A percentile compares a stretch with the other conserved stretches of the same genome.
Conservation (phyloP, 192 early-diverging fungal species). For the Cetraspora pellucida region DNA sequence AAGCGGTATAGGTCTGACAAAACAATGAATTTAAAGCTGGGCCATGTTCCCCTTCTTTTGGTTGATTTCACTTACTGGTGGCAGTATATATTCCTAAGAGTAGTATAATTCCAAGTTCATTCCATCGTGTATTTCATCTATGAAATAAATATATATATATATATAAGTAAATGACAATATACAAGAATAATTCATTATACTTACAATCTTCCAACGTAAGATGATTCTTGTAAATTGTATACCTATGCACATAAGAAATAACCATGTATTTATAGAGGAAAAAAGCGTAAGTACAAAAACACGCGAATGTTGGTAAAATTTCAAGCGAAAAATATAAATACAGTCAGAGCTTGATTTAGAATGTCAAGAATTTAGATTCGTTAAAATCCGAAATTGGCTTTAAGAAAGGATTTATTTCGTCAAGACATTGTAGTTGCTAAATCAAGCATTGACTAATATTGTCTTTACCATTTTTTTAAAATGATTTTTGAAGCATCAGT, state of each 20-base stretch:
- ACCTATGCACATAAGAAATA: constrained; percentile 42
- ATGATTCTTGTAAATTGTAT: constrained; percentile 83
- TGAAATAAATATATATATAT: neutral
- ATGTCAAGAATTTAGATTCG: neutral
- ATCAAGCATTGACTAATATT: no score
- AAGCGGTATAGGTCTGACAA: no score
- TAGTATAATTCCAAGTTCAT: constrained; percentile 88
- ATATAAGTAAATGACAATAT: constrained; percentile 10
- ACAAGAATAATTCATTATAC: constrained; percentile 34
- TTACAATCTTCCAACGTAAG: constrained; percentile 86
- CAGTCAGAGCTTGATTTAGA: neutral
- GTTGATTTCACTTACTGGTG: no score
- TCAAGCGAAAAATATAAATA: neutral
- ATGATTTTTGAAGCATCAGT: constrained; percentile 87
- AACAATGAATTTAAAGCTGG: no score
- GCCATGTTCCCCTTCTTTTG: no score
- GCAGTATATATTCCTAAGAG: constrained; percentile 42
- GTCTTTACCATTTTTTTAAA: constrained; percentile 79
- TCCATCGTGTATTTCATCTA: constrained; percentile 85
- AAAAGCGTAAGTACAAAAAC: neutral
- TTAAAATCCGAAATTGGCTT: neutral
- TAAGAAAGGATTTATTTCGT: no score
- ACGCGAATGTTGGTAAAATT: neutral
- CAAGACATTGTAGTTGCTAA: no score
- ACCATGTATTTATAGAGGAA: neutral